These are phyloP conservation scores for Trichoderma sp. DNA, from an alignment of 2,329 filamentous ascomycete species.

Conservation along the genomic window DNA sequence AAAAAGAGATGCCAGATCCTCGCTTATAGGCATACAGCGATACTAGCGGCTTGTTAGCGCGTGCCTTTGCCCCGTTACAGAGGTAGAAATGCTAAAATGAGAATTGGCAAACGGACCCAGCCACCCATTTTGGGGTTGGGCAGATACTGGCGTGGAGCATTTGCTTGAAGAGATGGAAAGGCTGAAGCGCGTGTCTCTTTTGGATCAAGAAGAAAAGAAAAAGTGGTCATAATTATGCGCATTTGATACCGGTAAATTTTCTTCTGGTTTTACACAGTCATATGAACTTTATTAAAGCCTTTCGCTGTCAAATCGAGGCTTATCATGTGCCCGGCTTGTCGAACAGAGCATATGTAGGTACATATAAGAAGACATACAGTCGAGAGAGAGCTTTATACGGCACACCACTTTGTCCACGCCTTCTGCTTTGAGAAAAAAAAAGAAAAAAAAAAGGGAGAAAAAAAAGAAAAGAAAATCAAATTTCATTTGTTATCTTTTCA, in stretches of 20 bases:
- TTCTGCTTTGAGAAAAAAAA: neutral
- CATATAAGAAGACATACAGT: neutral
- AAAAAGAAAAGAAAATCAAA: neutral
- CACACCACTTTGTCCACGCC: neutral
- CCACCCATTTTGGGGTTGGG: constrained; percentile 20
- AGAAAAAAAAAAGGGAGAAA: neutral
- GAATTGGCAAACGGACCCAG: constrained; percentile 10
- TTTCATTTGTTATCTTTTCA: neutral
- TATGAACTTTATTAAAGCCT: neutral
- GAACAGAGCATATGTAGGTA: neutral
- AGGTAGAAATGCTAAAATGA: neutral
- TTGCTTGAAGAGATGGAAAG: neutral
- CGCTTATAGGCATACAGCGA: constrained; percentile 8
- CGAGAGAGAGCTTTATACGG: neutral
- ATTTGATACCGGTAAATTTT: neutral
- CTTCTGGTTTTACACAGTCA: neutral
- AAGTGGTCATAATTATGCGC: neutral
- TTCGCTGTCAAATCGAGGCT: neutral
- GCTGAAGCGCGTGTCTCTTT: neutral
- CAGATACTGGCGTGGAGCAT: neutral
- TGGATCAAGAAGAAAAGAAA: neutral
- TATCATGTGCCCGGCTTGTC: neutral
- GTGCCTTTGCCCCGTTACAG: constrained; percentile 4
- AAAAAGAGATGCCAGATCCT: neutral
- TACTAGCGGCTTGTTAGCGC: constrained; percentile 3